Evolutionary conservation across 2,329 filamentous ascomycete genomes (phyloP), one percentile per base, ranked within the genome.

Genomic region (Fusarium sp.): DNA sequence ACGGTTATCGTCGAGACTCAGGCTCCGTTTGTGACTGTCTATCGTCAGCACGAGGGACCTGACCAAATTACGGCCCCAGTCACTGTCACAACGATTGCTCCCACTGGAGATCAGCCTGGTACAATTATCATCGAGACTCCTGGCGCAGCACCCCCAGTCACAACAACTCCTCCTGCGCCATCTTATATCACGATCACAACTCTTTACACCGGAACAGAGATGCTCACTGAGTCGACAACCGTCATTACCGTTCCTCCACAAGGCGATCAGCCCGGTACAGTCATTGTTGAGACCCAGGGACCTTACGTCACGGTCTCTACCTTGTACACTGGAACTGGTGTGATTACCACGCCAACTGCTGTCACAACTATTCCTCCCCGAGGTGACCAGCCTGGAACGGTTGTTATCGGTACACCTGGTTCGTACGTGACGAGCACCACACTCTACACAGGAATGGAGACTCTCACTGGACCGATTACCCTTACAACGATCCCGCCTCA

Each of bases 131-230:
- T 58, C n/a, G 45, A 68, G 40, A 68, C 60, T 2, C 66, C 65
- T 2, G 46, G 51, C 2, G 48, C 48, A 33, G 39, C 24, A n/a
- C 50, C 34, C 14, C 24, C 49, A 4, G 31, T 52, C 14, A 44
- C 20, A 14, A 38, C 60, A 4, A 28, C 34, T 2, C 11, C 63
- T 7, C 46, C 60, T 42, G 44, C 31, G 14, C 43, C 48, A 9
- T 65, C 53, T 5, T 68, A 68, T 48, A 39, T 69, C n/a, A 69
- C 65, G 26, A 49, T 53, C 38, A 63, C 40, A 6, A 51, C 34
- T 51, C 50, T 45, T 5, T 45, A 69, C 8, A 62, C 40, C 10
- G 66, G 66, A 13, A 26, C 55, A 5, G 66, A 49, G n/a, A 40
- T 48, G 11, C 64, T 69, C 7, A 62, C 60, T 7, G 66, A 39